Evolutionary conservation across 805 yeast species (phyloP), one percentile per base, ranked within the genome.

Genomic region (Maudiozyma bulderi): DNA sequence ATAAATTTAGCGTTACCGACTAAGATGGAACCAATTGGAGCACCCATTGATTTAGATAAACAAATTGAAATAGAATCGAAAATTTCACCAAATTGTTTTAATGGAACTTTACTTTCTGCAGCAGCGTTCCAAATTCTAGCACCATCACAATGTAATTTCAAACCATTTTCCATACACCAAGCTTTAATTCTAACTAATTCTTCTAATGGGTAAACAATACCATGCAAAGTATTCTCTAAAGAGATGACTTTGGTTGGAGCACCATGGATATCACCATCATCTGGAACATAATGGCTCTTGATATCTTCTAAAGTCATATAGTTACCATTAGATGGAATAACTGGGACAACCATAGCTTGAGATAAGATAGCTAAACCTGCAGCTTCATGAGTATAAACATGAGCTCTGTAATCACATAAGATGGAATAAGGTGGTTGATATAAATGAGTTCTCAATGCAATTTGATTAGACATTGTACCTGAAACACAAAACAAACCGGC

Each of bases 111-210:
- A 26, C 62, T 40, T 30, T 76, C 90, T 10, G 76, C 84, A 39
- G 81, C 72, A n/a, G 96, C 96, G 65, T 86, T 86, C 90, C 95
- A 89, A 46, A 90, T 69, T 58, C 98, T 77, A 14, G 97, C 98
- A 53, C 97, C 98, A 64, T 90, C 98, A 58, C 89, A 78, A 60
- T 91, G 97, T 56, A 89, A 65, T 49, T 71, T 74, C 48, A 86
- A 67, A 47, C 72, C 73, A 56, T 81, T 73, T 31, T 69, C 75
- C 47, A 73, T 72, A 54, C 91, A 86, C 75, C 86, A 90, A 40
- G 69, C 74, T 40, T 84, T 75, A 57, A 90, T 90, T 49, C 78
- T 76, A 50, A 70, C 69, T 49, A 90, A 74, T 64, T 90, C 96
- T 33, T 83, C 91, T 42, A 82, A 58, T 8, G 98, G 98, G 65